These are phyloP conservation scores for Biscogniauxia marginata DNA, from an alignment of 2,329 filamentous ascomycete species.

Conservation along the genomic window DNA sequence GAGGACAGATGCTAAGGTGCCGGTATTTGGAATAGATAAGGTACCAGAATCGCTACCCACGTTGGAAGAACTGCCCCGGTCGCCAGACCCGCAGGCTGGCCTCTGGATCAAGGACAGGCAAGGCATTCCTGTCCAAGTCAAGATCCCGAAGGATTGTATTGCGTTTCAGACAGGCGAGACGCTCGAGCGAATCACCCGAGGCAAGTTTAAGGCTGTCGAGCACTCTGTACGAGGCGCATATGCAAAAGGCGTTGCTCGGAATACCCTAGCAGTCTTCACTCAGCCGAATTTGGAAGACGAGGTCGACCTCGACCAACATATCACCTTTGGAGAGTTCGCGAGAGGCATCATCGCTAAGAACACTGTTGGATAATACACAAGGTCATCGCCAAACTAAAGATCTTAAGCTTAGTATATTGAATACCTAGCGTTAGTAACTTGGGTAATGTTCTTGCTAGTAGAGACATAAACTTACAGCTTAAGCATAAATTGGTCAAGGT, in stretches of 20 bases:
- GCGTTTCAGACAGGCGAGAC: constrained; percentile 96
- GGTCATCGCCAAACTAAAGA: too few species aligned
- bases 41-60: constrained; percentile 40
- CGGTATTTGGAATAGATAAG: constrained; percentile 35
- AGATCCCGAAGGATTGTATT: constrained; percentile 86
- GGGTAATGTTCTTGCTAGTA: too few species aligned
- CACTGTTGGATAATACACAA: constrained; percentile 40
- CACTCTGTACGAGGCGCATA: constrained; percentile 86
- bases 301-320: constrained; percentile 65
- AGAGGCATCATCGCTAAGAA: constrained; percentile 59
- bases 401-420: background rate
- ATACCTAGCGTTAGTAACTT: background rate
- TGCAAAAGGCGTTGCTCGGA: constrained; percentile 65
- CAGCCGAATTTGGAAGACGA: constrained; percentile 87
- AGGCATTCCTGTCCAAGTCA: constrained; percentile 82
- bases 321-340: constrained; percentile 76
- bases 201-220: constrained; percentile 88
- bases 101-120: constrained; percentile 91
- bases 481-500: too few species aligned
- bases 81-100: constrained; percentile 81
- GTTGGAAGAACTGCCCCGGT: constrained; percentile 68
- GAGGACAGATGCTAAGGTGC: constrained; percentile 33
- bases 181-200: constrained; percentile 85
- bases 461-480: too few species aligned
- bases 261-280: constrained; percentile 94